Conservation (phyloP, 768 basidiomycete genomes). For the Lepiota subincarnata region DNA sequence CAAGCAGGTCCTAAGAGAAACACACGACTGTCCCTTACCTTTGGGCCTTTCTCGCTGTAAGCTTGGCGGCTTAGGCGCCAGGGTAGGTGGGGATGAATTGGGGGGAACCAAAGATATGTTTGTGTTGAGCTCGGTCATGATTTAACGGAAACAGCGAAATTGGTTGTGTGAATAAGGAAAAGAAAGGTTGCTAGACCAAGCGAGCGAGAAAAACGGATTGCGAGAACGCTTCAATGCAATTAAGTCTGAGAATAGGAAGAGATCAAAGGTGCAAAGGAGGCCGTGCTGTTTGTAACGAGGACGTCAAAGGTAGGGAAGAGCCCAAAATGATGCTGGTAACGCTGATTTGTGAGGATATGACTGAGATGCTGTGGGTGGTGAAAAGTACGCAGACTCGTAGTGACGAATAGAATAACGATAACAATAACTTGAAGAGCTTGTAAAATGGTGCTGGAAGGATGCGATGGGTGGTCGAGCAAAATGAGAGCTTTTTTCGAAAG, state of each 20-base stretch:
- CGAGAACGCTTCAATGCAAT: slow-evolving; percentile 2
- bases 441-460: background rate
- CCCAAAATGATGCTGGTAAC: slow-evolving; percentile 7
- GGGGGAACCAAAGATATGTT: background rate
- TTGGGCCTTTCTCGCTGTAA: background rate
- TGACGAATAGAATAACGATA: slow-evolving; percentile 10
- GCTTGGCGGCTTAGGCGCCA: background rate
- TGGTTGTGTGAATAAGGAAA: background rate
- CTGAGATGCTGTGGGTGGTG: slow-evolving; percentile 1
- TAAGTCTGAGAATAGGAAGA: background rate
- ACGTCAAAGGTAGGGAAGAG: background rate
- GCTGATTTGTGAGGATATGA: background rate
- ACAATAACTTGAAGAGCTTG: slow-evolving; percentile 2
- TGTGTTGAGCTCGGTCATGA: slow-evolving; percentile 5
- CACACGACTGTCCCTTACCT: too few species aligned
- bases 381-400: background rate
- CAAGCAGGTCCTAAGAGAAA: too few species aligned
- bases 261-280: background rate
- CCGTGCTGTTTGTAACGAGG: background rate
- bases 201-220: background rate
- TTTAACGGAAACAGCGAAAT: background rate
- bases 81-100: background rate
- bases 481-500: background rate
- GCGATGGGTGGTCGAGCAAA: background rate
- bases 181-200: background rate